Percentiles rank a stretch among this genome's conserved stretches.
These are phyloP conservation scores for Candida takata DNA, from an alignment of 805 yeast genomes.

Conservation along the genomic window DNA sequence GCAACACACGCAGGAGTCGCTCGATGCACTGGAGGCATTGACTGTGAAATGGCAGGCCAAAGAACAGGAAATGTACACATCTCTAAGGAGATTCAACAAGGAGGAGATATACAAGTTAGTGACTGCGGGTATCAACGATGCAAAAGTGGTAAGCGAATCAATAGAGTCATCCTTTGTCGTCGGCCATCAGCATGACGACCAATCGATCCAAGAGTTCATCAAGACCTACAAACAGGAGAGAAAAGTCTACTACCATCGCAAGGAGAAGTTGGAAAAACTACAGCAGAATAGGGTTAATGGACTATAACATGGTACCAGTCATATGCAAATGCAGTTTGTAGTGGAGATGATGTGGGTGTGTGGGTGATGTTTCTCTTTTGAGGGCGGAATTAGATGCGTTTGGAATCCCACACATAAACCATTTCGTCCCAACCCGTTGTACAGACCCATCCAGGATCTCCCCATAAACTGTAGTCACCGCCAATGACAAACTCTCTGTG, in stretches of 20 bases:
- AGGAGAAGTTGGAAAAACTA: constrained; percentile 43
- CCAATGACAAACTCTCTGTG: constrained; percentile 91
- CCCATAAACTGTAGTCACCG: constrained; percentile 96
- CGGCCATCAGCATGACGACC: constrained; percentile 24
- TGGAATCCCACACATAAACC: constrained; percentile 82
- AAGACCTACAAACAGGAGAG: constrained; percentile 35
- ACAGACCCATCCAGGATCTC: constrained; percentile 91
- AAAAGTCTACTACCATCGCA: constrained; percentile 35
- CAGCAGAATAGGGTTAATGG: constrained; percentile 24
- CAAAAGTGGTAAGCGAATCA: constrained; percentile 28
- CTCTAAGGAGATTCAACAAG: constrained; percentile 30
- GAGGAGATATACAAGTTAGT: constrained; percentile 28
- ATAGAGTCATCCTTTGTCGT: constrained; percentile 27
- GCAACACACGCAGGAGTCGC: constrained; percentile 11
- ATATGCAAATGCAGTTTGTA: too few species aligned
- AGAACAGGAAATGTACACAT: constrained; percentile 28
- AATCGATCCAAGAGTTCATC: constrained; percentile 31
- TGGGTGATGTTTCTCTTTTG: too few species aligned
- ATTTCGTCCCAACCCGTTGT: constrained; percentile 97
- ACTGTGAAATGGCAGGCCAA: constrained; percentile 29
- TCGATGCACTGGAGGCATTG: constrained; percentile 5
- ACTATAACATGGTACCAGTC: too few species aligned
- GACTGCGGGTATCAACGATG: constrained; percentile 24
- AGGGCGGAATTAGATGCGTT: constrained; percentile 32
- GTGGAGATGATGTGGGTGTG: too few species aligned